Conservation (phyloP, 371 early-diverging fungal genomes). For the Saksenaea vasiformis region DNA sequence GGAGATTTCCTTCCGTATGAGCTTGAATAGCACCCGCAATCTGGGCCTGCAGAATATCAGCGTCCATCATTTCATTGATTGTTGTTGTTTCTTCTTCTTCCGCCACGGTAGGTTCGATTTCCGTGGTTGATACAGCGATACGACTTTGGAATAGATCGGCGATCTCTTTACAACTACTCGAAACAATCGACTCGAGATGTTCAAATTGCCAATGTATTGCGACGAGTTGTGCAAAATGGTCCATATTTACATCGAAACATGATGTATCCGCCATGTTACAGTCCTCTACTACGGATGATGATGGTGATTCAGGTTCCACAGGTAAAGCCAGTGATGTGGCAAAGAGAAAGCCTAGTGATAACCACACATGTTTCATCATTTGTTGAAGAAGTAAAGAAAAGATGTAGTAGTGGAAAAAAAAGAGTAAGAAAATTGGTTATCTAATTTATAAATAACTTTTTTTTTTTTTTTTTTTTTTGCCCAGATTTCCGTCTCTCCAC, state of each 20-base stretch:
- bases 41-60: conserved; percentile 44
- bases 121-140: conserved; percentile 19
- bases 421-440: not conserved
- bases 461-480: conserved; percentile 5
- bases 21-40: conserved; percentile 46
- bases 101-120: not conserved
- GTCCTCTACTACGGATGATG: too few species aligned
- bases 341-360: not conserved
- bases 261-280: not conserved
- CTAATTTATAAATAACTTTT: not conserved
- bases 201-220: conserved; percentile 49
- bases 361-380: not conserved
- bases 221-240: conserved; percentile 41
- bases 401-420: not conserved
- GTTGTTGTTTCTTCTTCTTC: conserved; percentile 11
- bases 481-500: too few species aligned
- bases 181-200: conserved; percentile 39
- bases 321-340: conserved; percentile 8
- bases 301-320: not conserved
- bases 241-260: conserved; percentile 22
- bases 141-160: conserved; percentile 36
- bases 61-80: conserved; percentile 29
- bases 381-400: not conserved
- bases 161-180: conserved; percentile 30
- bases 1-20: conserved; percentile 41